Base-by-base conservation (phyloP, 768 basidiomycete genomes). In the Psilocybe subaeruginosa region DNA sequence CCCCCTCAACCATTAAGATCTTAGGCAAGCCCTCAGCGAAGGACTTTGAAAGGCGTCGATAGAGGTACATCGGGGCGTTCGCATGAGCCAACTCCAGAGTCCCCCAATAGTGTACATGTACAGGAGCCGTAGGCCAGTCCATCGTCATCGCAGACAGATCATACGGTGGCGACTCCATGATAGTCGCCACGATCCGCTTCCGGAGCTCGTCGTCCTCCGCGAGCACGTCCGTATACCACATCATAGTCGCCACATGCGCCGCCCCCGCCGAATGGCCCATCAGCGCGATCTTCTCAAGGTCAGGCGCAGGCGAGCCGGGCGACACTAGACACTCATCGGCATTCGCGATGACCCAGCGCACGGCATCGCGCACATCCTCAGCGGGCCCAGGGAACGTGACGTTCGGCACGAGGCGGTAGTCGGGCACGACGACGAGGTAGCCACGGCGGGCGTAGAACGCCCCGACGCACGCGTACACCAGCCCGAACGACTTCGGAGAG, bases 181-280 rank as follows among this genome's bases (percentile, higher is more conserved):
- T 72, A 30, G 78, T 60, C 2, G 82, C 85, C 30, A 76, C 78
- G 31, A 89, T 75, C 4, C 67, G 76, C 2, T 67, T 51, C 8
- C 75, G 73, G 8, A 78, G 52, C 49, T 68, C 66, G 3, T 73
- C 67, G 29, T 73, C 66, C 4, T 59, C 31, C 1, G 73, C 65
- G 41, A 78, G 66, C 16, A 84, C 71, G 39, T 69, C 72, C 0
- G 73, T 75, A 55, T 80, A 65, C 45, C 82, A 65, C 3, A 84
- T 69, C 54, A 83, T 62, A 16, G 85, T 80, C 3, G 80, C 72
- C 46, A 79, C 65, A 67, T 86, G 82, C 29, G 76, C 72, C 1
- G 82, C 84, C 0, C 89, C 89, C 0, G 85, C 87, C 1, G 88
- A 89, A 70, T 90, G 88, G 0, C 81, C 85, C 71, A 85, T 74